phyloP scores from a whole-genome alignment of 495 filamentous ascomycete species.

The Penicilliopsis zonata region DNA sequence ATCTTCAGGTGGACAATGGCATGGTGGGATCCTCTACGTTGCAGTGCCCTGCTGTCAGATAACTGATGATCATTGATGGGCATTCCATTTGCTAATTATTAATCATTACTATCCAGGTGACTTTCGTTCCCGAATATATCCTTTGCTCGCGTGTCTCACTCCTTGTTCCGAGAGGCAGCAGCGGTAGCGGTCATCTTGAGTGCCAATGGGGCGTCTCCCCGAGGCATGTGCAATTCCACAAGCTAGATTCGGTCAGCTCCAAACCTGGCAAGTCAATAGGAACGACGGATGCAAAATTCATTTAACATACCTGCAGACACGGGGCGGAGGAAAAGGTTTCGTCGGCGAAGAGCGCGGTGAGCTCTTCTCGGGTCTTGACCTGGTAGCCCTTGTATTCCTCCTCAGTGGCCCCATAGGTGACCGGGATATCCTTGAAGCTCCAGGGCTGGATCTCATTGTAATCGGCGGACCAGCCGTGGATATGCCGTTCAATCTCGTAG shows the following conservation, averaged over 20 bases:
- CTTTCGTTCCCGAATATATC: no score
- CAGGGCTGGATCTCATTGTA: slow-evolving; percentile 77
- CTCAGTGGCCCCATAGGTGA: slow-evolving; percentile 55
- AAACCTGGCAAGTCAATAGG: slow-evolving; percentile 1
- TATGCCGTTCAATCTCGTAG: slow-evolving; percentile 45
- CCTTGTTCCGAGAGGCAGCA: slow-evolving; percentile 57
- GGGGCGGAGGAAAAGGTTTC: slow-evolving; percentile 44
- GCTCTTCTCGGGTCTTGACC: slow-evolving; percentile 57
- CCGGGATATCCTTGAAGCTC: slow-evolving; percentile 57
- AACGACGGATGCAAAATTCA: not conserved
- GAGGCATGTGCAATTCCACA: slow-evolving; percentile 80
- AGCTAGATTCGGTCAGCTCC: slow-evolving; percentile 41
- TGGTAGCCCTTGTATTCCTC: slow-evolving; percentile 51
- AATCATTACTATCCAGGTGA: no score
- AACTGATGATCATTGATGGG: no score
- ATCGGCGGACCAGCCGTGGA: slow-evolving; percentile 50
- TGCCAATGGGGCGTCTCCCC: slow-evolving; percentile 62
- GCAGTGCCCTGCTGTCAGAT: no score
- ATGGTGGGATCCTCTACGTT: no score
- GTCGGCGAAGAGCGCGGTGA: slow-evolving; percentile 55
- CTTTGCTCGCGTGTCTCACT: no score
- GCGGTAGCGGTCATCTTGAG: slow-evolving; percentile 53
- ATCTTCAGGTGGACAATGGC: no score
- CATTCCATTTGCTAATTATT: no score
- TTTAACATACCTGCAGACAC: slow-evolving; percentile 28